phyloP scores from a whole-genome alignment of 805 yeast genomes.

The Metschnikowia aberdeeniae region DNA sequence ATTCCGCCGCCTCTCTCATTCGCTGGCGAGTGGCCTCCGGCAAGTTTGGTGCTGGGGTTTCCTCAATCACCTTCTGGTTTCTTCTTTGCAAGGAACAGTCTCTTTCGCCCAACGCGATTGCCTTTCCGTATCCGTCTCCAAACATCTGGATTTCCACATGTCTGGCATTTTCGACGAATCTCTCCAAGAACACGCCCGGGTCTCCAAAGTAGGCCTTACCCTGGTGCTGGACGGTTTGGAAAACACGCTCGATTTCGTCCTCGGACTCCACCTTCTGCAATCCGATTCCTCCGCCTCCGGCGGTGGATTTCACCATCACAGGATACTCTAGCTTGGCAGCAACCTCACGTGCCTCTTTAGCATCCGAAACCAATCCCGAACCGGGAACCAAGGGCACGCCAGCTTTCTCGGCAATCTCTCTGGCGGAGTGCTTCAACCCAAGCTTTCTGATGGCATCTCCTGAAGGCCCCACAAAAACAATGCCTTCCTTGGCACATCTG shows the following conservation, averaged over 20 bases:
- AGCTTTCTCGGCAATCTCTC: conserved; percentile 89
- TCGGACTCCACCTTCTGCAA: conserved; percentile 86
- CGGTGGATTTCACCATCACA: conserved; percentile 94
- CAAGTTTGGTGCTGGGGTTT: conserved; percentile 94
- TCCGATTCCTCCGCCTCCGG: conserved; percentile 99
- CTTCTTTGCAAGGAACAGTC: conserved; percentile 97
- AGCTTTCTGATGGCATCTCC: conserved; percentile 88
- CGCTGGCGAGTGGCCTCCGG: conserved; percentile 71
- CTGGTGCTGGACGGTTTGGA: conserved; percentile 88
- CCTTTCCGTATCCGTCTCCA: conserved; percentile 93
- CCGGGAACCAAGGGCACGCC: conserved; percentile 98
- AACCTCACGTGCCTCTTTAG: conserved; percentile 69
- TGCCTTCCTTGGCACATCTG: conserved; percentile 74
- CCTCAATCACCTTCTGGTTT: conserved; percentile 94
- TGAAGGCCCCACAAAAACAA: conserved; percentile 93
- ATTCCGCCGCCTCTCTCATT: conserved; percentile 83
- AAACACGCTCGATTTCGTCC: conserved; percentile 77
- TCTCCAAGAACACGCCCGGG: conserved; percentile 90
- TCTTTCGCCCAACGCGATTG: conserved; percentile 93
- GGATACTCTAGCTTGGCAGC: conserved; percentile 82
- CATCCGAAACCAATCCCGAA: conserved; percentile 69
- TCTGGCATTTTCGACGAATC: conserved; percentile 91
- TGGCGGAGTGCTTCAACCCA: conserved; percentile 94
- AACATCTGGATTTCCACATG: conserved; percentile 96
- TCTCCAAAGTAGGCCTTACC: conserved; percentile 93